Conservation (phyloP, 768 basidiomycete genomes). For the Omphalotus guepiniiformis region DNA sequence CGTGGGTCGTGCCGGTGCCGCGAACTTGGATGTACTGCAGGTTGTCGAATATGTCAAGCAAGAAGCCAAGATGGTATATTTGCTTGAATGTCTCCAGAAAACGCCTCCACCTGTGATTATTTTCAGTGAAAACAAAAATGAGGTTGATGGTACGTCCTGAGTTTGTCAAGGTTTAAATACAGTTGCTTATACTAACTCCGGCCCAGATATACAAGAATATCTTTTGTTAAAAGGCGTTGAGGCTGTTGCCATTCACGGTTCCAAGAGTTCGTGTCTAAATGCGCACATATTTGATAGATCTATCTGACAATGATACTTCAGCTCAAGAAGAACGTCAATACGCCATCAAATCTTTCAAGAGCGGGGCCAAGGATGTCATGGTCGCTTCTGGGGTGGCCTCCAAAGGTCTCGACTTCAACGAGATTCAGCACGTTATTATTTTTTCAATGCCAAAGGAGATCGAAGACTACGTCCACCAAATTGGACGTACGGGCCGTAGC, state of each 20-base stretch:
- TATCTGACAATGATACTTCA: constrained; percentile 23
- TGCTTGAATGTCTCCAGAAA: constrained; percentile 96
- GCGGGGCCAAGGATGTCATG: constrained; percentile 98
- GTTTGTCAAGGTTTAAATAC: constrained; percentile 1
- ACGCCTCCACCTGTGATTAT: constrained; percentile 97
- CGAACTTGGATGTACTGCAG: constrained; percentile 93
- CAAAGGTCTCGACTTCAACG: constrained; percentile 97
- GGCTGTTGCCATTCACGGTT: constrained; percentile 97
- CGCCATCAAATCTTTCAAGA: constrained; percentile 97
- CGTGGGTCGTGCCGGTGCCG: constrained; percentile 96
- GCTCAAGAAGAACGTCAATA: constrained; percentile 99
- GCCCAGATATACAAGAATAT: constrained; percentile 96
- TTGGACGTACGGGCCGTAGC: constrained; percentile 94
- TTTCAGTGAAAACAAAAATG: constrained; percentile 99
- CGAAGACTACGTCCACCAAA: constrained; percentile 99
- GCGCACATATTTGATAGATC: too few species aligned
- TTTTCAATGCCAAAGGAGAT: constrained; percentile 99
- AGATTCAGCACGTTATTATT: constrained; percentile 98
- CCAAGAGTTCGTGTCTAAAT: constrained; percentile 81
- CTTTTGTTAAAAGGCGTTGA: constrained; percentile 95
- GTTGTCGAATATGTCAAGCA: constrained; percentile 99
- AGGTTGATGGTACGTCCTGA: constrained; percentile 82
- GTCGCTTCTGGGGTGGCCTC: constrained; percentile 97
- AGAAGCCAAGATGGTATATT: constrained; percentile 99
- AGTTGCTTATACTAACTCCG: constrained; percentile 4